These are phyloP conservation scores for Starmerella gropengiesseri DNA, from an alignment of 805 yeast species.

Conservation along the genomic window DNA sequence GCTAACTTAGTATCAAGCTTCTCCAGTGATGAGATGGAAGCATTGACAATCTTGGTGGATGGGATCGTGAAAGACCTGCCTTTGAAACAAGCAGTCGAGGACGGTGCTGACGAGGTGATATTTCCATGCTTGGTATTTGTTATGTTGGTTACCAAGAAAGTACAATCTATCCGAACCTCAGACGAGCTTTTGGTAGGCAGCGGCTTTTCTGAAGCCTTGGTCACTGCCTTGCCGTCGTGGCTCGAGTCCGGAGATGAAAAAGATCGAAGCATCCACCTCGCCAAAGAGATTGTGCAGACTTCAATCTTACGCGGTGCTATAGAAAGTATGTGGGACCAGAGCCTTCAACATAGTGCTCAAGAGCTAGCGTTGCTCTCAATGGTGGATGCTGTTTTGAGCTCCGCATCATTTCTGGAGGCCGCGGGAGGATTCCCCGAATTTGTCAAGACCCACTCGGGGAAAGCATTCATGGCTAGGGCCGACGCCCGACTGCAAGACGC, in stretches of 20 bases:
- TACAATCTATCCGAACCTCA: not conserved
- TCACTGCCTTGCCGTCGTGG: not conserved
- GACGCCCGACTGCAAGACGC: not conserved
- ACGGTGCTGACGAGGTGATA: not conserved
- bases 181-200: not conserved
- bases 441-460: not conserved
- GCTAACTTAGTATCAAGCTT: slow-evolving; percentile 9
- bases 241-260: slow-evolving; percentile 1
- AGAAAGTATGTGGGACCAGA: not conserved
- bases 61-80: not conserved
- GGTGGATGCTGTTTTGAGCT: not conserved
- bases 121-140: slow-evolving; percentile 2
- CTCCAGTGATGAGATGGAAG: not conserved
- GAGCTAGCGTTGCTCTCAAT: not conserved
- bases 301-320: not conserved
- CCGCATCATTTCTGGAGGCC: not conserved
- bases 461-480: not conserved
- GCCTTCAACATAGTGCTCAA: not conserved
- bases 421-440: not conserved
- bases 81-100: not conserved
- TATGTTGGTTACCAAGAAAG: not conserved
- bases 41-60: not conserved
- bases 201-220: not conserved
- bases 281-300: not conserved
- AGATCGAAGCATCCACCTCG: not conserved